Evolutionary conservation across 306 rosid species (phyloP).

Genomic region (Corylus heterophylla): DNA sequence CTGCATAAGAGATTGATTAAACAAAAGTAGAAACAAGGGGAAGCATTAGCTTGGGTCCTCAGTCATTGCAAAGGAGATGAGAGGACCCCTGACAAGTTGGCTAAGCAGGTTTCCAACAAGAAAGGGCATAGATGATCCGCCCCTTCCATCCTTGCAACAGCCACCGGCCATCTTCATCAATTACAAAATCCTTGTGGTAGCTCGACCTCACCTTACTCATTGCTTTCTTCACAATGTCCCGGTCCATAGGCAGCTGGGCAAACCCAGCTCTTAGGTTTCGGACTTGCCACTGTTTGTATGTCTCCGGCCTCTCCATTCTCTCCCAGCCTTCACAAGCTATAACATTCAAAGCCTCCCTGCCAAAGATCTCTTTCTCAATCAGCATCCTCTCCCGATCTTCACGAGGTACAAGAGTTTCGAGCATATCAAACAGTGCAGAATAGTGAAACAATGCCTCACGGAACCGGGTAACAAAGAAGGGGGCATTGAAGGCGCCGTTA

Average conservation of each 20-base stretch:
- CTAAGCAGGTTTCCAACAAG: slow-evolving; percentile 76
- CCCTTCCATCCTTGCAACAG: slow-evolving; percentile 98
- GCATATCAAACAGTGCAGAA: slow-evolving; percentile 90
- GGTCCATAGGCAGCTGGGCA: slow-evolving; percentile 46
- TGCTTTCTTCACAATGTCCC: slow-evolving; percentile 45
- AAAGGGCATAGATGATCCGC: slow-evolving; percentile 69
- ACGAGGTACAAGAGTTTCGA: slow-evolving; percentile 83
- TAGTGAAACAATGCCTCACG: slow-evolving; percentile 91
- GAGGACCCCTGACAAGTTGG: slow-evolving; percentile 14
- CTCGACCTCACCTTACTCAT: slow-evolving; percentile 46
- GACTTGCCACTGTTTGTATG: slow-evolving; percentile 92
- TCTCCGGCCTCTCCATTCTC: slow-evolving; percentile 95
- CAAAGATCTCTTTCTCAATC: slow-evolving; percentile 81
- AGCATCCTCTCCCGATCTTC: slow-evolving; percentile 87
- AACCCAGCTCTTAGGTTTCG: slow-evolving; percentile 85
- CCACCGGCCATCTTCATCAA: slow-evolving; percentile 85
- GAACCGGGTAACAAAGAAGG: slow-evolving; percentile 91
- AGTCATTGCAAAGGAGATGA: slow-evolving; percentile 11
- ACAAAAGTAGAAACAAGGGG: not conserved
- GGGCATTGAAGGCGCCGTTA: slow-evolving; percentile 87
- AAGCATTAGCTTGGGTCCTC: slow-evolving; percentile 4
- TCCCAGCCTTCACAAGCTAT: slow-evolving; percentile 96
- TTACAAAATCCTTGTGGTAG: slow-evolving; percentile 84
- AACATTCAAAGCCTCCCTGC: slow-evolving; percentile 88
- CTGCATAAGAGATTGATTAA: not conserved